Evolutionary conservation across 2,329 filamentous ascomycete species (phyloP).

Genomic region (Claviceps sorghi): DNA sequence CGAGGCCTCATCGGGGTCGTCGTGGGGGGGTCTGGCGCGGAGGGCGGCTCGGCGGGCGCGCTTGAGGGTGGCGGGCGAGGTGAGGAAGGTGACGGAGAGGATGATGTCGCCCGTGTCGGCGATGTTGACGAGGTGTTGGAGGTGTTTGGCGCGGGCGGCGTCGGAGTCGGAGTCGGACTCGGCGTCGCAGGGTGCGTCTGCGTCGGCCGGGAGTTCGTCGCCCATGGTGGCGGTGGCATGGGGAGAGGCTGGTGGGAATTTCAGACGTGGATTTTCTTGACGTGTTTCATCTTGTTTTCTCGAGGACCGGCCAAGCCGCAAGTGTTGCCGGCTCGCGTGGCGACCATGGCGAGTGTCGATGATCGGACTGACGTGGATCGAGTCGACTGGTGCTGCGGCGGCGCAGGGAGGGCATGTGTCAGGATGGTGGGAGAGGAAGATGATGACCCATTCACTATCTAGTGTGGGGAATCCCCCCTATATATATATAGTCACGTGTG

Average conservation of each 20-base stretch:
- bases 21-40: slow-evolving; percentile 16
- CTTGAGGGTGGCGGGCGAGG: slow-evolving; percentile 35
- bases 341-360: no score
- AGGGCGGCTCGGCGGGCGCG: slow-evolving; percentile 23
- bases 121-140: slow-evolving; percentile 30
- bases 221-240: slow-evolving; percentile 3
- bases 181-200: slow-evolving; percentile 2
- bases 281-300: not conserved
- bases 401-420: no score
- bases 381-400: no score
- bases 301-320: no score
- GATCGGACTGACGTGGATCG: no score
- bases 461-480: no score
- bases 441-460: no score
- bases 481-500: no score
- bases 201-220: slow-evolving; percentile 4
- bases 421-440: no score
- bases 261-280: no score
- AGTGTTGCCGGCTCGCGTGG: no score
- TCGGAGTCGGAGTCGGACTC: no score
- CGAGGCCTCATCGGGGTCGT: slow-evolving; percentile 5
- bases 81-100: slow-evolving; percentile 51
- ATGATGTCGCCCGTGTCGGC: slow-evolving; percentile 47
- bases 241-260: not conserved
- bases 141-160: slow-evolving; percentile 5